Base-by-base conservation (phyloP, 495 filamentous ascomycete species). In the Neurospora cerealis region DNA sequence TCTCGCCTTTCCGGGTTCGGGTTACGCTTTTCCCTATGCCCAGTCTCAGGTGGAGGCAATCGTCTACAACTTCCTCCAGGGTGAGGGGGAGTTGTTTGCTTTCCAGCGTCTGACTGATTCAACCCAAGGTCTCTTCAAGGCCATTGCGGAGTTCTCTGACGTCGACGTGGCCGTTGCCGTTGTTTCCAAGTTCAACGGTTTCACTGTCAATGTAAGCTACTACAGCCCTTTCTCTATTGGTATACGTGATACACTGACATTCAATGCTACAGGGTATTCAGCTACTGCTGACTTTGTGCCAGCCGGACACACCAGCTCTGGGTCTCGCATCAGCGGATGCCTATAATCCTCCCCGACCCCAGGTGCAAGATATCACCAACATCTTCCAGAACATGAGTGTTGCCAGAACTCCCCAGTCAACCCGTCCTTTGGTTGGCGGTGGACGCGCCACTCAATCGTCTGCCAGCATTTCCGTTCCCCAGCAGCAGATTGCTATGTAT, bases 71-170 rank as follows among this genome's bases (percentile, higher is more conserved):
- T 79, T 89, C 41, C 79, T 89, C 21, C 82, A 82, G 70, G 81
- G 81, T 1, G 86, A 89, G 74, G 90, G 90, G 5, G 83, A 86
- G 69, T 77, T 93, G 4, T 85, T 83, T 75, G 85, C 87, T 1
- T 87, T 88, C 70, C 83, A 86, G 72, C 74, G 77, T 7, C 70
- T 79, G 15, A 80, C 83, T 13, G 78, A 82, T 40, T 82, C 79
- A 37, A 73, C 77, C 19, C 54, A 66, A 36, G 54, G 54, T 34
- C 28, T 66, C 28, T 81, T 84, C 71, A 80, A 77, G 34, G 83
- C 85, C 11, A 69, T 86, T 71, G 83, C 79, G 10, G 91, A 93
- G 74, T 93, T 87, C 77, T 87, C 81, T 69, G 87, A 92, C 69
- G 80, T 79, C 69, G 76, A 83, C 11, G 74, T 77, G 70, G 80